These are phyloP conservation scores for Leccinum cinnamomeum DNA, from an alignment of 1,284 basidiomycete genomes.

Conservation along the genomic window DNA sequence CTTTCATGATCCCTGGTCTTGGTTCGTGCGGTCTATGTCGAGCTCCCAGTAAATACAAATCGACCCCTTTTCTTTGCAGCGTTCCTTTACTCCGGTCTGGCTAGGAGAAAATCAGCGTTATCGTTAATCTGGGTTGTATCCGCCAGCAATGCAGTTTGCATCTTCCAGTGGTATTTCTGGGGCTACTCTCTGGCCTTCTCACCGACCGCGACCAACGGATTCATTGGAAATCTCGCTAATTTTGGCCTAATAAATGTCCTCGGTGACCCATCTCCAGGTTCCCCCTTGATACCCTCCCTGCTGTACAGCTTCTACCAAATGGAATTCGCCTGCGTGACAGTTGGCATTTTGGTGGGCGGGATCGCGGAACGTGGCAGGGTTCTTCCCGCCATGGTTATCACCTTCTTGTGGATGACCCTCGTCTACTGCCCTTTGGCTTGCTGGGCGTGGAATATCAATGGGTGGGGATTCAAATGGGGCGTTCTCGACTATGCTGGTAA, in stretches of 20 bases:
- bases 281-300: slow-evolving; percentile 67
- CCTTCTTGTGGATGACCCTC: slow-evolving; percentile 83
- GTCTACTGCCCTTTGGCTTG: slow-evolving; percentile 82
- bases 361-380: slow-evolving; percentile 89
- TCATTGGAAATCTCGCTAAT: slow-evolving; percentile 75
- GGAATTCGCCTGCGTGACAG: slow-evolving; percentile 83
- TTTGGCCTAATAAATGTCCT: slow-evolving; percentile 75
- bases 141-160: slow-evolving; percentile 73
- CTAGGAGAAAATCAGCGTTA: slow-evolving; percentile 72
- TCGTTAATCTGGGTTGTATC: slow-evolving; percentile 70
- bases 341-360: slow-evolving; percentile 74
- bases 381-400: slow-evolving; percentile 85
- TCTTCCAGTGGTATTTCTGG: slow-evolving; percentile 91
- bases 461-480: slow-evolving; percentile 91
- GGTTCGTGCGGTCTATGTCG: slow-evolving; percentile 39
- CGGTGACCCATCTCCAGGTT: slow-evolving; percentile 74
- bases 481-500: slow-evolving; percentile 82
- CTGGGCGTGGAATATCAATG: slow-evolving; percentile 76
- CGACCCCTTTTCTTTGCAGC: slow-evolving; percentile 37
- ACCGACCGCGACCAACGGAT: slow-evolving; percentile 71
- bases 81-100: slow-evolving; percentile 88
- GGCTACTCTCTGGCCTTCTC: slow-evolving; percentile 85
- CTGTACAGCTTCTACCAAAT: slow-evolving; percentile 88
- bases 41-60: slow-evolving; percentile 1
- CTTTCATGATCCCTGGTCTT: slow-evolving; percentile 77